Evolutionary conservation across 2,329 filamentous ascomycete species (phyloP), one percentile per base, ranked within the genome.

Genomic region (Coniosporium tulheliwenetii): DNA sequence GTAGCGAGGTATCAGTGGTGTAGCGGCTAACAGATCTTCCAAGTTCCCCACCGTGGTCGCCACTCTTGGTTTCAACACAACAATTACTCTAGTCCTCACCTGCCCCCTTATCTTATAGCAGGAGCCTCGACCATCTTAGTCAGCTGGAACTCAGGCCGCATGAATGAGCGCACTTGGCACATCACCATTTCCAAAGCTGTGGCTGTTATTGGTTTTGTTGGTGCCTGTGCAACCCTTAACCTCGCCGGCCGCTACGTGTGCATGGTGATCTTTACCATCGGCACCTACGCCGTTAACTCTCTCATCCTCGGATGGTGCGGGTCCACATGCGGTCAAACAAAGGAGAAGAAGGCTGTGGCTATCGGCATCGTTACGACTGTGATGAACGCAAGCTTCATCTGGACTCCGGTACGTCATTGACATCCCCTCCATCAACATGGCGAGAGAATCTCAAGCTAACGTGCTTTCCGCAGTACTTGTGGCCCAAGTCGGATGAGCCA

Each of bases 21-120:
- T n/a, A n/a, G n/a, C n/a, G n/a, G n/a, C n/a, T n/a, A 69, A 1
- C 77, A 79, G 48, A 71, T 76, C 37, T 78, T 78, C 51, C 79
- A 79, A n/a, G 59, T 79, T 80, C 56, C 77, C 77, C 4, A 26
- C 19, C 3, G 19, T 26, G 4, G 19, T 26, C 4, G 4, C 3
- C 3, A 26, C 19, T 4, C 64, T 81, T 0, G 72, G 73, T 0
- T 80, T 74, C 51, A 61, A 63, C 7, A 66, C 57, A 15, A 69
- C 74, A 36, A 57, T 63, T 10, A 76, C 74, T 0, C 59, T 78
- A 0, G 66, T 73, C 41, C 61, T 77, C n/a, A 77, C 73, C 3
- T 26, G 19, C 19, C 19, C 19, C 19, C 19, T 3, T 40, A 35
- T 8, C 12, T 40, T 2, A 16, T 40, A 10, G 39, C 39, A 4